These are phyloP conservation scores for Cercospora sp. DNA, from an alignment of 2,329 filamentous ascomycete genomes.

Conservation along the genomic window DNA sequence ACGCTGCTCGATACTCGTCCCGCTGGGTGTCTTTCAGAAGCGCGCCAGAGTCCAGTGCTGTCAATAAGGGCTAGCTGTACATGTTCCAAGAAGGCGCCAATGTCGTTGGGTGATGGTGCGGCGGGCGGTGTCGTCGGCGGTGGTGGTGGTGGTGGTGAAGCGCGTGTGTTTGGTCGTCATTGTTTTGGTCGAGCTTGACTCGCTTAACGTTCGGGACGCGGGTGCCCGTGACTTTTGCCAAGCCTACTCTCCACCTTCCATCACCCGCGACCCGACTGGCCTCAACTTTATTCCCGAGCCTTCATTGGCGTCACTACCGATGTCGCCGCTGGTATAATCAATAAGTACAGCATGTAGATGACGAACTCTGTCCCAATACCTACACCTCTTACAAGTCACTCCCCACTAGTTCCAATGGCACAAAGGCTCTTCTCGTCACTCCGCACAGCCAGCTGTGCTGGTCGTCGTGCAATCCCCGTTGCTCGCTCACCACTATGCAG, in stretches of 20 bases:
- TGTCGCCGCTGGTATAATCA: not conserved
- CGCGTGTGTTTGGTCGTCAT: slow-evolving; percentile 11
- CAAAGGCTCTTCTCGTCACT: slow-evolving; percentile 25
- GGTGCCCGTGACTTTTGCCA: not conserved
- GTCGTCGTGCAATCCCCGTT: not conserved
- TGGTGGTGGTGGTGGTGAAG: slow-evolving; percentile 12
- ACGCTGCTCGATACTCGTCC: slow-evolving; percentile 18
- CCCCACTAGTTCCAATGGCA: slow-evolving; percentile 20
- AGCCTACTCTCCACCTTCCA: not conserved
- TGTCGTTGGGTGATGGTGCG: slow-evolving; percentile 14
- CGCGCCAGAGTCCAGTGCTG: slow-evolving; percentile 16
- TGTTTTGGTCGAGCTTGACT: slow-evolving; percentile 6
- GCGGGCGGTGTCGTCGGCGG: not conserved
- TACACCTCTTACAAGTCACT: not conserved
- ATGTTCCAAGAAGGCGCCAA: slow-evolving; percentile 21
- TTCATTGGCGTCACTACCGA: slow-evolving; percentile 6
- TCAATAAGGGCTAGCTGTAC: slow-evolving; percentile 23
- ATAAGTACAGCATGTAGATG: not conserved
- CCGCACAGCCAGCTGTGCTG: slow-evolving; percentile 16
- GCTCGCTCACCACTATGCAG: slow-evolving; percentile 22
- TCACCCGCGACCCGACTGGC: not conserved
- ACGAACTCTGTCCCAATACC: no score
- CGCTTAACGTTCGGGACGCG: not conserved
- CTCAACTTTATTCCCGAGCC: slow-evolving; percentile 7
- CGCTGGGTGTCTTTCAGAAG: slow-evolving; percentile 7